Percentiles rank a stretch among this genome's conserved stretches.
Evolutionary conservation across 495 filamentous ascomycete genomes (phyloP).

Genomic region (Apiosordaria backusii): DNA sequence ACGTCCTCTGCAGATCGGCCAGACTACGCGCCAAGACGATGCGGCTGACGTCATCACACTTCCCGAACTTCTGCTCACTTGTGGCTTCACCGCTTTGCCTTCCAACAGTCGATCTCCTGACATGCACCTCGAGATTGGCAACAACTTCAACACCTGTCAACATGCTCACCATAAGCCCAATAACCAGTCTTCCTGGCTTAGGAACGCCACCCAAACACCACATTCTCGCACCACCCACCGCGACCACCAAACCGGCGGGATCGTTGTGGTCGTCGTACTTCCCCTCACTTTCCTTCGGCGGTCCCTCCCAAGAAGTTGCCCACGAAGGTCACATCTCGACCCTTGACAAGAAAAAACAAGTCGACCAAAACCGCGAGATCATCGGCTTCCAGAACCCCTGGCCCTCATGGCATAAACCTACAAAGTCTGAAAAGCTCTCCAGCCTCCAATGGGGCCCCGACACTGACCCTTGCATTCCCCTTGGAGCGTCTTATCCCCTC

Average conservation of each 20-base stretch:
- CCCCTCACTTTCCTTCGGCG: constrained; percentile 4
- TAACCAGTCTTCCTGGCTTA: background rate
- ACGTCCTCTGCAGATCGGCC: no score
- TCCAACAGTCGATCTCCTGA: no score
- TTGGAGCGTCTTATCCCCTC: constrained; percentile 16
- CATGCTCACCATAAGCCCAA: background rate
- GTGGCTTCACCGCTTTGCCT: background rate
- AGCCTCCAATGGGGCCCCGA: constrained; percentile 28
- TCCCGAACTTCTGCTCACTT: background rate
- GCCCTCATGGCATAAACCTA: constrained; percentile 44
- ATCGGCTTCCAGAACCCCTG: constrained; percentile 52
- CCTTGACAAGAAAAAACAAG: background rate
- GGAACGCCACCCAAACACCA: constrained; percentile 13
- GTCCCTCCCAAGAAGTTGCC: background rate
- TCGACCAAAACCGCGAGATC: background rate
- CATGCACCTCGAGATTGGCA: no score
- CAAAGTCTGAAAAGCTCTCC: constrained; percentile 26
- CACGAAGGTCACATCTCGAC: background rate
- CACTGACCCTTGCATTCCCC: constrained; percentile 19
- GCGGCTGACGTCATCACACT: background rate
- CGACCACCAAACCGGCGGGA: background rate
- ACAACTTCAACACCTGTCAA: background rate
- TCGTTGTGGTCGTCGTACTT: constrained; percentile 18
- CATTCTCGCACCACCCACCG: background rate
- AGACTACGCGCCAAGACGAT: background rate